phyloP scores from a whole-genome alignment of 148 eudicot species.

The Arctostaphylos glauca region DNA sequence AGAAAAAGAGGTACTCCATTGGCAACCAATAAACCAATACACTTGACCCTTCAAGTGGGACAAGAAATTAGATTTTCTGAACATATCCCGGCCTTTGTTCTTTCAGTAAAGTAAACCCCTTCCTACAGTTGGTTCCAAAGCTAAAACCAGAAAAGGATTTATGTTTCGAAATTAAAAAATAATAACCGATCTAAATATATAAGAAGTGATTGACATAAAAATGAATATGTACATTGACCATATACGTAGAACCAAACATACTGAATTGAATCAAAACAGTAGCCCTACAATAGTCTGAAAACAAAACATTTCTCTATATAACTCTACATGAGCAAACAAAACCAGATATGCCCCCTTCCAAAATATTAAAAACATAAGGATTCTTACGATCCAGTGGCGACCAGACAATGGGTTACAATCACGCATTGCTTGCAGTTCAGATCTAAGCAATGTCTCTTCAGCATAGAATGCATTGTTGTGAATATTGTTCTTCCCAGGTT shows the following conservation, averaged over 20 bases:
- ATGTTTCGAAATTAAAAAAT: background rate
- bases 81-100: too few relatives aligned
- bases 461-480: constrained; percentile 95
- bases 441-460: constrained; percentile 76
- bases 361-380: background rate
- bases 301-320: background rate
- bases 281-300: background rate
- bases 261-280: background rate
- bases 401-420: constrained; percentile 88
- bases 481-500: constrained; percentile 83
- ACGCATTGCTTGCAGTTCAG: constrained; percentile 88
- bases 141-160: too few relatives aligned
- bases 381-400: constrained; percentile 98
- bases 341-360: background rate
- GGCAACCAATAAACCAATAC: too few relatives aligned
- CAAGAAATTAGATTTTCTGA: too few relatives aligned
- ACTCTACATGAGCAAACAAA: background rate
- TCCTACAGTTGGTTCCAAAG: too few relatives aligned
- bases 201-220: background rate
- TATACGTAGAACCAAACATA: background rate
- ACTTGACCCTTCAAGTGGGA: too few relatives aligned
- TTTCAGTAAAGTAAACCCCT: too few relatives aligned
- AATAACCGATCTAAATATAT: background rate
- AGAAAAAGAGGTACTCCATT: too few relatives aligned
- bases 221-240: background rate